phyloP scores from a whole-genome alignment of 2,329 filamentous ascomycete species.

The Sarocladium strictum region DNA sequence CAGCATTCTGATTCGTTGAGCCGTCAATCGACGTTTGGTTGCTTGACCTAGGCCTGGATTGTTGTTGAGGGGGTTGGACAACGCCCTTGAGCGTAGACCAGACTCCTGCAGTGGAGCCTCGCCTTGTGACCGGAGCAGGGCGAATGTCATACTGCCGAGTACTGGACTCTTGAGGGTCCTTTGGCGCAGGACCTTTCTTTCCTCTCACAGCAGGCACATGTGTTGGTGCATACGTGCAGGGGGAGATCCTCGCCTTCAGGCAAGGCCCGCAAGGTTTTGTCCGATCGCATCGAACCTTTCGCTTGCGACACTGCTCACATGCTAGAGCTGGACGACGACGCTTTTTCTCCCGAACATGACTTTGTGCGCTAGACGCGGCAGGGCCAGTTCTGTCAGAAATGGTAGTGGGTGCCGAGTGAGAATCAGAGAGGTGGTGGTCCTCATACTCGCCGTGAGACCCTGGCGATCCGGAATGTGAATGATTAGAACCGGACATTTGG shows the following conservation, averaged over 20 bases:
- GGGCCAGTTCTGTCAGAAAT: background rate
- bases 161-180: background rate
- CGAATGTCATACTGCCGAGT: slow-evolving; percentile 8
- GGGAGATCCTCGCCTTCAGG: slow-evolving; percentile 45
- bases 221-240: slow-evolving; percentile 45
- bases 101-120: background rate
- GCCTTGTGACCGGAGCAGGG: background rate
- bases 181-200: slow-evolving; percentile 5
- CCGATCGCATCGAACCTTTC: slow-evolving; percentile 58
- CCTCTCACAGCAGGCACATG: slow-evolving; percentile 23
- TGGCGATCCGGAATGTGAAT: background rate
- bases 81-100: background rate
- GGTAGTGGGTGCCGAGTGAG: background rate
- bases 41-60: background rate
- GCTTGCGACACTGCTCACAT: slow-evolving; percentile 50
- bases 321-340: slow-evolving; percentile 38
- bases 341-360: slow-evolving; percentile 24
- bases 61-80: background rate
- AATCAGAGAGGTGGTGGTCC: background rate
- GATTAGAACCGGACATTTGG: background rate
- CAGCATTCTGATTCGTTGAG: background rate
- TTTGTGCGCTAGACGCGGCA: background rate
- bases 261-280: slow-evolving; percentile 55
- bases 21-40: background rate
- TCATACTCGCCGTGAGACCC: background rate